phyloP scores from a whole-genome alignment of 768 basidiomycete species.

The Galerina marginata region DNA sequence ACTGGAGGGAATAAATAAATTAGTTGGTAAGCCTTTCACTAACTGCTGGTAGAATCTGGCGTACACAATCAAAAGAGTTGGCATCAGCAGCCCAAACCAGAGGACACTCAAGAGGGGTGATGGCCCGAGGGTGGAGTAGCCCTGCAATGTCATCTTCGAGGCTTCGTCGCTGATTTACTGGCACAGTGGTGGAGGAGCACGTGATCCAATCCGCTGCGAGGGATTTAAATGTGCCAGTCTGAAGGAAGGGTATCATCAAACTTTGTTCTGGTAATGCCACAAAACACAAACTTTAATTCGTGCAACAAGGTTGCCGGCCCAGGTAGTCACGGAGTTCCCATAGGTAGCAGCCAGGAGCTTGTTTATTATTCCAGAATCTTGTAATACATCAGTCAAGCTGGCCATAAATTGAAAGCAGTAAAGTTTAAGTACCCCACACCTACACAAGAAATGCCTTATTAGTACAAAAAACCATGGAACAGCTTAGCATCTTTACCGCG shows the following conservation, averaged over 20 bases:
- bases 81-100: constrained; percentile 53
- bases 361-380: constrained; percentile 48
- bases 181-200: constrained; percentile 42
- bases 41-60: neutral
- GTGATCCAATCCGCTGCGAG: constrained; percentile 41
- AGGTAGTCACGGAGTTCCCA: constrained; percentile 40
- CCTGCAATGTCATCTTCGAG: constrained; percentile 38
- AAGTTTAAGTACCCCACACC: constrained; percentile 40
- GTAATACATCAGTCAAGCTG: neutral
- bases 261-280: neutral
- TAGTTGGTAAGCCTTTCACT: neutral
- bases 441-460: constrained; percentile 8
- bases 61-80: constrained; percentile 50
- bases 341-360: constrained; percentile 40
- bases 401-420: neutral
- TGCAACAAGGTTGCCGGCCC: constrained; percentile 43
- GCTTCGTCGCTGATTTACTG: constrained; percentile 27
- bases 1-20: constrained; percentile 27
- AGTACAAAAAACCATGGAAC: too few species aligned
- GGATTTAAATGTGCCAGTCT: constrained; percentile 40
- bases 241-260: neutral
- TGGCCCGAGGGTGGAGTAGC: constrained; percentile 33
- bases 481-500: constrained; percentile 28
- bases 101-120: constrained; percentile 50
- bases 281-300: constrained; percentile 42